phyloP scores from a whole-genome alignment of 2,329 filamentous ascomycete species.

The Camptophora hylomeconis region DNA sequence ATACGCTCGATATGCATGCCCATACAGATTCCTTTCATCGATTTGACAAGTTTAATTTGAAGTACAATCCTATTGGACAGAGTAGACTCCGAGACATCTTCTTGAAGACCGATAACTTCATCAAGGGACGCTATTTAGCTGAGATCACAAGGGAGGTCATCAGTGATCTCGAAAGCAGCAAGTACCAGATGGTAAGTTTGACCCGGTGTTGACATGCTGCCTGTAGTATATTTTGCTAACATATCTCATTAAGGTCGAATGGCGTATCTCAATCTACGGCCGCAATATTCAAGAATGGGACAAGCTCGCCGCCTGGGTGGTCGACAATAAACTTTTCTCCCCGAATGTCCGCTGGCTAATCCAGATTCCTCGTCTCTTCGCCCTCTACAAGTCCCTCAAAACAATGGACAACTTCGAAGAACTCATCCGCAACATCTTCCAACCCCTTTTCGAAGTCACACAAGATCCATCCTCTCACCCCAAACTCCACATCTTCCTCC shows the following conservation, averaged over 20 bases:
- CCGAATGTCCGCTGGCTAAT: conserved; percentile 97
- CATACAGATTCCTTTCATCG: conserved; percentile 97
- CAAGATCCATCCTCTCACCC: conserved; percentile 74
- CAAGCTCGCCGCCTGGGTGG: conserved; percentile 90
- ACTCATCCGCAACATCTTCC: conserved; percentile 80
- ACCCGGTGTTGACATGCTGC: conserved; percentile 1
- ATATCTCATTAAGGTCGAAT: conserved; percentile 53
- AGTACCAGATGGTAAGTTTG: conserved; percentile 76
- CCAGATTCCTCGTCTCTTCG: conserved; percentile 85
- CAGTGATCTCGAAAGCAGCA: conserved; percentile 90
- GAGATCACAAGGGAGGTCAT: conserved; percentile 99
- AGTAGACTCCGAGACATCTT: conserved; percentile 95
- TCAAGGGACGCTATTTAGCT: conserved; percentile 86
- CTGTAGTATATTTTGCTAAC: no score
- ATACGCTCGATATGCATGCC: conserved; percentile 98
- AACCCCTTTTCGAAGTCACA: conserved; percentile 88
- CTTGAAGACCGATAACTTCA: conserved; percentile 95
- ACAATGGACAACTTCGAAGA: conserved; percentile 85
- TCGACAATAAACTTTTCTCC: conserved; percentile 96
- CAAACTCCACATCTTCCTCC: conserved; percentile 87
- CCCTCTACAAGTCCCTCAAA: conserved; percentile 83
- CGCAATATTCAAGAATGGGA: conserved; percentile 91
- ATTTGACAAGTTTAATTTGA: conserved; percentile 98
- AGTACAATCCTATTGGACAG: conserved; percentile 95
- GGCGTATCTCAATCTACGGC: conserved; percentile 96